Conservation (phyloP, 441 rosid species). For the Erodium chrysanthum region DNA sequence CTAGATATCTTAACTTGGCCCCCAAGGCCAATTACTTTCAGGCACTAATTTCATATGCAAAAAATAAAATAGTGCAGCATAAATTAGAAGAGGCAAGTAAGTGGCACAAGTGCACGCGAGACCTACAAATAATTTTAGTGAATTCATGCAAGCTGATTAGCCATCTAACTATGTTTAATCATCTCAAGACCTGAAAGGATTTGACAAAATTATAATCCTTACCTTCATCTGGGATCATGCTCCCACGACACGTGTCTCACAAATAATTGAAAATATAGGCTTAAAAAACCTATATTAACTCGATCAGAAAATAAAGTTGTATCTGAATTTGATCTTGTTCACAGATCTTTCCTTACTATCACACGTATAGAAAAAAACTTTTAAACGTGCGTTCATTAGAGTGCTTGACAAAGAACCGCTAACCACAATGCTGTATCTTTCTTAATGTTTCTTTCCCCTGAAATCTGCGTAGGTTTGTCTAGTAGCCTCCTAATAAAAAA, state of each 20-base stretch:
- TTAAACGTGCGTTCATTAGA: neutral
- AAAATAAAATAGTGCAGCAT: neutral
- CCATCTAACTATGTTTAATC: neutral
- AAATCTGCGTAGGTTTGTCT: constrained; percentile 32
- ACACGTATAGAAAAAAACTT: neutral
- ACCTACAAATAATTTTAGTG: neutral
- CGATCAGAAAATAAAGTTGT: constrained; percentile 10
- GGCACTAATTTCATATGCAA: neutral
- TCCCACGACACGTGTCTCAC: constrained; percentile 15
- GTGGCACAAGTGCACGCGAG: neutral
- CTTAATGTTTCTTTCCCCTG: constrained; percentile 48
- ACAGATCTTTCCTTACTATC: neutral
- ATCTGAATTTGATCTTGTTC: constrained; percentile 8
- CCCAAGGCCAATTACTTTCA: neutral
- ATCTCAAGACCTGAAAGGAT: neutral
- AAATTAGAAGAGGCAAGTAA: neutral
- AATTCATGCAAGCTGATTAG: neutral
- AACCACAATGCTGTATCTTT: constrained; percentile 62
- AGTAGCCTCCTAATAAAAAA: constrained; percentile 27
- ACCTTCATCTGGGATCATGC: constrained; percentile 15
- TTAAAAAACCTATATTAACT: constrained; percentile 1
- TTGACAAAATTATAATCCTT: constrained; percentile 10
- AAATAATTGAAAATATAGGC: constrained; percentile 16
- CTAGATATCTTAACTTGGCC: neutral
- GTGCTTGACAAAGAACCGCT: constrained; percentile 42